Base-by-base conservation (phyloP, 2,329 filamentous ascomycete genomes). In the Penicillium frequentans region DNA sequence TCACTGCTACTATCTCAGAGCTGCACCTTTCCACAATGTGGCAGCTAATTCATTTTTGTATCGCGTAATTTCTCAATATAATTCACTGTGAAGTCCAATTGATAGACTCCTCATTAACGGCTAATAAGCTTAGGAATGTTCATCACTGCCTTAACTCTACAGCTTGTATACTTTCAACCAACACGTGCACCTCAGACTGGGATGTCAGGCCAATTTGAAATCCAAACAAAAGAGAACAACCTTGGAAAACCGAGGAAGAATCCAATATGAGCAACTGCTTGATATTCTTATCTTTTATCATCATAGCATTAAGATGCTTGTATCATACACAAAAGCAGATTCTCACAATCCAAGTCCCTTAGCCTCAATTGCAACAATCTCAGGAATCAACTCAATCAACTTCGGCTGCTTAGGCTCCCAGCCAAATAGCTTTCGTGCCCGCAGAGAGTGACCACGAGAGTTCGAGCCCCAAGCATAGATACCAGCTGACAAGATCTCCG, bases 351-450 rank as follows among this genome's bases (percentile, higher is more conserved):
- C 75, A 42, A 77, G 62, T 24, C 54, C 64, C 59, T 70, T 75
- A 3, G 76, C 77, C 59, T 85, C 82, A 24, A 69, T 61, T 31
- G 82, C 78, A 1, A 90, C 78, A 48, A 84, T 80, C 2, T 75
- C 75, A 3, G 81, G 79, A 27, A 89, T 72, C 50, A 82, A 75
- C 11, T 86, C 82, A 57, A 81, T 70, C 52, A 89, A 54, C 27
- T 76, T 79, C 23, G 74, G 74, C 48, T 81, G 72, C 55, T 69
- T 62, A 11, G 75, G 73, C 5, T 63, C 63, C 75, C 75, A 77
- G 1, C 71, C 74, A 48, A 77, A 61, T 50, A 77, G 58, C 56
- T 75, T 75, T 31, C 68, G 69, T 1, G 69, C 75, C 16, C 74
- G 69, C 47, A 73, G 66, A 5, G 75, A 68, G 57, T 66, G 65